Evolutionary conservation across 148 eudicot genomes (phyloP).

Genomic region (Chenopodium album): DNA sequence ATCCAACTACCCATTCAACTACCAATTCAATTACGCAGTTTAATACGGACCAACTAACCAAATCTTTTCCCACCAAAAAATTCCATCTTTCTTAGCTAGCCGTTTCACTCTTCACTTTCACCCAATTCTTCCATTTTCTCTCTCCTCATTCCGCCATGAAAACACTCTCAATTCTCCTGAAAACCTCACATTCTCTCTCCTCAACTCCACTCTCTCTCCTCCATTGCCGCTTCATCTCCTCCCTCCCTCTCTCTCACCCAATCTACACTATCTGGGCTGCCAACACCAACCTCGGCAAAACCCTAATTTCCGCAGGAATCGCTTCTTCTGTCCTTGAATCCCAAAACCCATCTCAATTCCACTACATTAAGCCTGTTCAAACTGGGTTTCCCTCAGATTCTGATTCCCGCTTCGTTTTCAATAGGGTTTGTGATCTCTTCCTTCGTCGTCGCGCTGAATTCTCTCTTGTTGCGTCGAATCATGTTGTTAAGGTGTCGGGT

Average conservation of each 20-base stretch:
- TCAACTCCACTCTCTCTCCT: conserved; percentile 9
- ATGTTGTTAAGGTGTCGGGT: conserved; percentile 33
- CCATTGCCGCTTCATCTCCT: conserved; percentile 26
- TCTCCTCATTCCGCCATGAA: conserved; percentile 17
- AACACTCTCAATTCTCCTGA: conserved; percentile 8
- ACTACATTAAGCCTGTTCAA: conserved; percentile 80
- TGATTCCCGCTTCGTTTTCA: conserved; percentile 70
- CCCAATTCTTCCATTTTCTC: background rate
- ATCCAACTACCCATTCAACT: too few species aligned
- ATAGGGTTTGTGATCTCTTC: conserved; percentile 42
- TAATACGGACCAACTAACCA: too few species aligned
- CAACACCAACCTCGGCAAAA: conserved; percentile 92
- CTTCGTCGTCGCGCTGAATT: conserved; percentile 21
- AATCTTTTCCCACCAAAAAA: too few species aligned
- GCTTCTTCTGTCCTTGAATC: conserved; percentile 48
- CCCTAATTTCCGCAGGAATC: conserved; percentile 88
- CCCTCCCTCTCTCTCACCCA: conserved; percentile 74
- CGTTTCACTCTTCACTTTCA: too few species aligned
- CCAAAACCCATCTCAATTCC: conserved; percentile 29
- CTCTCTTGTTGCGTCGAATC: conserved; percentile 54
- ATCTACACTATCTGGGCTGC: conserved; percentile 69
- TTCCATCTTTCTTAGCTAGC: too few species aligned
- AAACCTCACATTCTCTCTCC: conserved; percentile 3
- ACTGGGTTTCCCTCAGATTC: conserved; percentile 89
- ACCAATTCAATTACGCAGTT: too few species aligned